Base-by-base conservation (phyloP, 352 stramenopile species). In the Pythium brachiatum region DNA sequence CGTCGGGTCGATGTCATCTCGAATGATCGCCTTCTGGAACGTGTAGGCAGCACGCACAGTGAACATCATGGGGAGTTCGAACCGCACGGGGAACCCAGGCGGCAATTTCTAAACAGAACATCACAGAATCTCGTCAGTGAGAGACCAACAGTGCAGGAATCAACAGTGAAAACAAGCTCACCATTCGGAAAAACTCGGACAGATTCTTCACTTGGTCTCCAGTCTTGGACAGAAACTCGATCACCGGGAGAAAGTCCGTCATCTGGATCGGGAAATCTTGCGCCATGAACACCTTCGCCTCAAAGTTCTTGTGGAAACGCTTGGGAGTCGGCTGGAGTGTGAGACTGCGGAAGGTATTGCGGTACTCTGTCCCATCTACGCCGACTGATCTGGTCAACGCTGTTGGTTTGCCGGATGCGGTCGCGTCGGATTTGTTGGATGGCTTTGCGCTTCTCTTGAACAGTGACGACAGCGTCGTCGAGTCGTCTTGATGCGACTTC, bases 151-250 rank as follows among this genome's bases (percentile, higher is more conserved):
- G 7, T 34, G 7, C 16, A 55, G 15, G 11, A 36, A 18, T 21
- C 53, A 23, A 15, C 18, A 48, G n/a, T 15, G 6, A 7, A 11
- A 25, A n/a, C 8, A 21, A 11, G 7, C 26, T 55, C 23, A 92
- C 83, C 85, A 94, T 86, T 18, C 82, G 76, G 53, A 94, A 94
- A 64, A 94, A 94, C 53, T 90, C 82, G n/a, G 87, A 74, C 25
- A 94, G 68, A 43, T 89, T 90, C 57, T 91, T 79, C 52, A 90
- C 75, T 46, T 92, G 81, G 18, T 92, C 84, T 13, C 81, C 79
- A 0, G 82, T 90, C 54, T 78, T 86, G 8, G 84, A 89, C 25
- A 94, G 67, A 34, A 94, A 92, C 64, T 88, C 73, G 50, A 91
- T 88, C 31, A 94, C 78, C 7, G 82, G 82, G 0, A 92, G 39